Conservation (phyloP, 768 basidiomycete species). For the Lanmaoa pseudosensibilis region DNA sequence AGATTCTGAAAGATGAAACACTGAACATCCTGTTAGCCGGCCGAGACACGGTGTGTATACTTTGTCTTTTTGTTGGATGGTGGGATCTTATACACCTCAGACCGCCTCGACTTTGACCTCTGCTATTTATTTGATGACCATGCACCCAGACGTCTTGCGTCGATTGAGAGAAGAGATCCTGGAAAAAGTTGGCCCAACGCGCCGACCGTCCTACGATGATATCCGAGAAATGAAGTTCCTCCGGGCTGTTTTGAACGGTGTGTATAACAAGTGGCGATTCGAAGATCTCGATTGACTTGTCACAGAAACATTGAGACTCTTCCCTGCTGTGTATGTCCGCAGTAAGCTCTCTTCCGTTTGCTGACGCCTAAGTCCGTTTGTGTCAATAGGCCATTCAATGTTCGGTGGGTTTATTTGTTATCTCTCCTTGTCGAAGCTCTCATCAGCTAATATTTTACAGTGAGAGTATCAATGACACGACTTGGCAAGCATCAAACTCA, state of each 20-base stretch:
- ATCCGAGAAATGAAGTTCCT: slow-evolving; percentile 45
- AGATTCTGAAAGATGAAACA: slow-evolving; percentile 41
- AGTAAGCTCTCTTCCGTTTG: neutral
- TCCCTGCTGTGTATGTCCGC: slow-evolving; percentile 32
- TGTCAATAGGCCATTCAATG: slow-evolving; percentile 33
- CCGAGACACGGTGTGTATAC: slow-evolving; percentile 40
- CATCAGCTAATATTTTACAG: slow-evolving; percentile 6
- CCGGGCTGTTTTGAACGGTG: slow-evolving; percentile 46
- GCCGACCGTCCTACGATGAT: slow-evolving; percentile 42
- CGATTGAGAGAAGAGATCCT: slow-evolving; percentile 46
- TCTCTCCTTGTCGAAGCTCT: neutral
- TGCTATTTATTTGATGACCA: slow-evolving; percentile 45
- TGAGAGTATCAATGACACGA: slow-evolving; percentile 24
- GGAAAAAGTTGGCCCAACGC: slow-evolving; percentile 34
- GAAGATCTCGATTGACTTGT: neutral
- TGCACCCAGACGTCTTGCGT: slow-evolving; percentile 42
- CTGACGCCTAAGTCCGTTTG: neutral
- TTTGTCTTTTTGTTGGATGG: neutral
- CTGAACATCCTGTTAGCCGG: slow-evolving; percentile 47
- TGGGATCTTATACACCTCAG: slow-evolving; percentile 23
- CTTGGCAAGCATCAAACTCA: slow-evolving; percentile 23
- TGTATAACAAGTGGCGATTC: neutral
- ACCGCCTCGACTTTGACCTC: slow-evolving; percentile 47
- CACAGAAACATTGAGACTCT: slow-evolving; percentile 35
- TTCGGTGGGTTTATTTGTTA: slow-evolving; percentile 22